Evolutionary conservation across 78 protist species (phyloP), one percentile per base, ranked within the genome.

Genomic region (Blattamonas nauphoetae): DNA sequence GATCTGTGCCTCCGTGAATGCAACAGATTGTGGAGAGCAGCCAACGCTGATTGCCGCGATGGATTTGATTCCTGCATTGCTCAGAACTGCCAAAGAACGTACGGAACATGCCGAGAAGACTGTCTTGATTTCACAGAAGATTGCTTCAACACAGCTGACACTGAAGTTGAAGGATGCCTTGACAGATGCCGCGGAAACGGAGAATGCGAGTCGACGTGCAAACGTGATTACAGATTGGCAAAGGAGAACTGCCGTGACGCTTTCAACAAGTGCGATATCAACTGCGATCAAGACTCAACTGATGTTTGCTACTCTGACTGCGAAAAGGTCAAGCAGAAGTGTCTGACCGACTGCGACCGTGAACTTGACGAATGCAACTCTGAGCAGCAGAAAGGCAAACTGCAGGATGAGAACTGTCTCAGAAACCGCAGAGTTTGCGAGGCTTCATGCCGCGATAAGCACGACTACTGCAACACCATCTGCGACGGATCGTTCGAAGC

Each of bases 261-360:
- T 5, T 79, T 79, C 83, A 79, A 79, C 83, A 79, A 79, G 83
- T 79, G 83, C 83, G 83, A 79, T 21, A 6, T 6, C 6, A 79
- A 33, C 43, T 79, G 83, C 83, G 83, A 79, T 36, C 43, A 6
- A 5, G 83, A 79, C 83, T 79, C 83, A 6, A 6, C 43, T 11
- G 83, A 79, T 21, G 43, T 79, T 6, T 79, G 83, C 83, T 33
- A 33, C 43, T 33, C 83, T 38, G 83, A 79, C 6, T 79, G 83
- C 83, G 83, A 79, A 21, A 79, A 79, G 6, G 83, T 79, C 42
- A 79, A 79, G 83, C 83, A 79, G 21, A 79, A 79, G 83, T 6
- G 83, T 36, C 41, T 79, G 43, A 79, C 6, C 42, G 83, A 79
- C 6, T 79, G 83, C 41, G 83, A 79, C 83, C 45, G 45, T 4